These are phyloP conservation scores for Mallotus japonicus DNA, from an alignment of 441 rosid species.

Conservation along the genomic window DNA sequence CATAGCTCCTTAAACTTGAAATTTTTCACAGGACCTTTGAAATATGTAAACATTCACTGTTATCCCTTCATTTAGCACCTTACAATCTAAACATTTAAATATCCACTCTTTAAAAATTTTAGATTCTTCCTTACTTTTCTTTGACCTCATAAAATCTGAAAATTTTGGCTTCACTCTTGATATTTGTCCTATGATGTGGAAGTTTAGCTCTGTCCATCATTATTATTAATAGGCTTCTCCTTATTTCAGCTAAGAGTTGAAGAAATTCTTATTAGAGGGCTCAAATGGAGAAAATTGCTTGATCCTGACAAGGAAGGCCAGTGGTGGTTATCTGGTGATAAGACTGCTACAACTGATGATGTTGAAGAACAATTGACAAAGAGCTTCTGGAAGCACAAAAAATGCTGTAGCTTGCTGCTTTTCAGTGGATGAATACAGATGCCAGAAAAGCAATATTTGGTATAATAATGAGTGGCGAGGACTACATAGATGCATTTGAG, in stretches of 20 bases:
- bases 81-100: background rate
- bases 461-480: slow-evolving; percentile 87
- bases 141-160: background rate
- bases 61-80: background rate
- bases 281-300: slow-evolving; percentile 86
- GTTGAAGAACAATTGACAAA: slow-evolving; percentile 74
- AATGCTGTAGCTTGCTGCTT: slow-evolving; percentile 86
- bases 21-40: background rate
- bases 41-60: background rate
- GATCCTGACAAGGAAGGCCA: slow-evolving; percentile 86
- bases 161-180: background rate
- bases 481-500: slow-evolving; percentile 84
- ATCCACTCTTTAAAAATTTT: background rate
- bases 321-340: slow-evolving; percentile 84
- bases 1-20: background rate
- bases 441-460: slow-evolving; percentile 85
- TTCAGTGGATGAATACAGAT: slow-evolving; percentile 92
- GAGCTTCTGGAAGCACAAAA: slow-evolving; percentile 76
- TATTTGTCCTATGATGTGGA: too few species aligned
- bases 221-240: background rate
- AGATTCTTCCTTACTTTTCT: background rate
- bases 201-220: background rate
- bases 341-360: slow-evolving; percentile 36
- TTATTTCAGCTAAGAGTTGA: slow-evolving; percentile 62
- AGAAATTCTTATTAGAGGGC: slow-evolving; percentile 64